Base-by-base conservation (phyloP, 202 grass and related monocot species). In the Schoenoplectus triqueter region DNA sequence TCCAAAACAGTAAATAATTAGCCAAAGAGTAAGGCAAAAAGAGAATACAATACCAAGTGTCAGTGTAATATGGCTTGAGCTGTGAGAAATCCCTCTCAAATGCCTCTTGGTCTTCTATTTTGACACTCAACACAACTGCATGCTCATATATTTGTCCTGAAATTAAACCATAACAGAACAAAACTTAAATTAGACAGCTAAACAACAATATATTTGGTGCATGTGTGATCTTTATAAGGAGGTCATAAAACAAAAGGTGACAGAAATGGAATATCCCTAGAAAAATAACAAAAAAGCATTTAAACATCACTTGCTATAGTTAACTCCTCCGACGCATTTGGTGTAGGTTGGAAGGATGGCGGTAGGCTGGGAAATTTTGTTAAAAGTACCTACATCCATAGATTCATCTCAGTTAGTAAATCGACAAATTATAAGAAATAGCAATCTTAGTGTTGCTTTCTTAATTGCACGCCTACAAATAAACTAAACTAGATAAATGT, bases 301-400 rank as follows among this genome's bases (percentile, higher is more conserved):
- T 47, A 60, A 5, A 1, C 41, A 44, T 84, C 94, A 96, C 96
- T 96, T 84, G 93, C 96, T 80, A 94, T 64, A 81, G 86, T 91
- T 52, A 99, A 90, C 78, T 99, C 96, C 80, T 92, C 91, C 8
- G 88, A 87, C 19, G 93, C 89, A 67, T 90, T 94, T 1, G 96
- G 92, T 22, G 96, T 94, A 78, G 85, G 86, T 80, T 96, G 88
- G 85, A 94, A 96, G n/a, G 83, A 83, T 3, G 93, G 93, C 14
- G 96, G 91, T 14, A 99, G 93, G 76, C 96, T 96, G 51, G 93
- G 90, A 86, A 94, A 92, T 85, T 94, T 99, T 84, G 93, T 99
- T 84, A 99, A 88, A 3, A 89, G 80, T 47, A 99, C 89, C 96
- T 99, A 87, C 74, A 92, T 80, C 22, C 59, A 64, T 56, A 40